A percentile compares a stretch with the other conserved stretches of the same genome.
phyloP scores from a whole-genome alignment of 108 stramenopile species.

The Discostella pseudostelligera region DNA sequence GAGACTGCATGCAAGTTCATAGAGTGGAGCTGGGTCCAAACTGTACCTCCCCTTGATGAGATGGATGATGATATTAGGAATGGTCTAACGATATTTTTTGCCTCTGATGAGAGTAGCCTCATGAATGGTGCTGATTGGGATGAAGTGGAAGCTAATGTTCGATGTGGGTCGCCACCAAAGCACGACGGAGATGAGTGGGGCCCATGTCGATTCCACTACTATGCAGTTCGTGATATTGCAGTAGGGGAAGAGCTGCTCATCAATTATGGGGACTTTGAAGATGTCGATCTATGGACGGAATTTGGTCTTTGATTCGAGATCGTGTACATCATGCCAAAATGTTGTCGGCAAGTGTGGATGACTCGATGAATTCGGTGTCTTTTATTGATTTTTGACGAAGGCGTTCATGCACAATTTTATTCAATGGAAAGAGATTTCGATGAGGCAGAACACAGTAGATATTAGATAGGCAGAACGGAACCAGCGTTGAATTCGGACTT shows the following conservation, averaged over 20 bases:
- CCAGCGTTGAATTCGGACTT: no score
- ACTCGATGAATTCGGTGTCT: no score
- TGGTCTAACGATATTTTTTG: slow-evolving; percentile 31
- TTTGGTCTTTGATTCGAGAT: slow-evolving; percentile 2
- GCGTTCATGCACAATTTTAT: no score
- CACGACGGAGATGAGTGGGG: slow-evolving; percentile 27
- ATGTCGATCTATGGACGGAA: slow-evolving; percentile 7
- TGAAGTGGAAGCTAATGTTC: slow-evolving; percentile 26
- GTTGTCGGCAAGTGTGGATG: no score
- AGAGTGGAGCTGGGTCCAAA: slow-evolving; percentile 32
- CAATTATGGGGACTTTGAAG: slow-evolving; percentile 27
- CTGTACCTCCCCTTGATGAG: not conserved
- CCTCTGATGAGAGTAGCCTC: slow-evolving; percentile 36
- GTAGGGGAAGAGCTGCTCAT: slow-evolving; percentile 36
- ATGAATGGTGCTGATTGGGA: slow-evolving; percentile 37
- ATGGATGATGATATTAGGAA: slow-evolving; percentile 28
- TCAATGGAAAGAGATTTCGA: no score
- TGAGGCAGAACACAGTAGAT: no score
- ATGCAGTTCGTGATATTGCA: slow-evolving; percentile 30
- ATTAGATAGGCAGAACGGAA: no score
- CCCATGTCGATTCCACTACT: slow-evolving; percentile 36
- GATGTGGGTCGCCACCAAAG: slow-evolving; percentile 13
- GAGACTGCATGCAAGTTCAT: slow-evolving; percentile 36
- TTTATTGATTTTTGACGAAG: no score
- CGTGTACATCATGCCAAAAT: no score